Evolutionary conservation across 1,284 basidiomycete genomes (phyloP), one percentile per base, ranked within the genome.

Genomic region (Rhodotorula glutinis): DNA sequence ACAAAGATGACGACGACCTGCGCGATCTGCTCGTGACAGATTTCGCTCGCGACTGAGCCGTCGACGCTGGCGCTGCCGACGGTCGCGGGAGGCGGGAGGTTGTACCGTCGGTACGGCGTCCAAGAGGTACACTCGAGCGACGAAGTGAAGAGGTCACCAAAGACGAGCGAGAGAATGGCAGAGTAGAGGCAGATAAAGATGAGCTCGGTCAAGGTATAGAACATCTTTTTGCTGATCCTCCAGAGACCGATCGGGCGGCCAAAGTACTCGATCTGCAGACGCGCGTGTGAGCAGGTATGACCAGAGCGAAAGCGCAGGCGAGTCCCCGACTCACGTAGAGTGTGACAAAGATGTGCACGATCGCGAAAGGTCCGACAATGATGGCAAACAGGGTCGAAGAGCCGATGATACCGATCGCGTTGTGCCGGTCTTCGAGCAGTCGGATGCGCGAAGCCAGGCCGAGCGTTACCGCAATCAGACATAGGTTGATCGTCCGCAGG

Each of bases 101-200:
- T 61, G 66, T 68, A 76, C 27, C 63, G 62, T 8, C 58, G 62
- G 55, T 74, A 71, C 1, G 73, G 74, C 14, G 73, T 70, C 79
- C 81, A 40, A 78, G 74, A 11, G 0, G 87, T 83, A 75, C 92
- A 95, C 44, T 88, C 86, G 63, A 94, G 85, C 38, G 86, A 81
- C 40, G 91, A 91, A 5, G 91, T 93, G 79, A 93, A 91, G 79
- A 88, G 92, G 77, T 94, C 92, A 82, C 95, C 91, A 78, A 94
- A 91, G 65, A 85, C 86, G 59, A 94, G 85, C 19, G 90, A 88
- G 53, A 95, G 83, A 41, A 89, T 87, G n/a, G 91, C 89, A 66
- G 90, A 91, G 91, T 92, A 95, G 27, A 89, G 85, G 79, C 69
- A 74, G 67, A 95, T 91, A 77, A 92, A 93, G 59, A 92, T 82